These are phyloP conservation scores for Fonsecaea erecta DNA, from an alignment of 2,329 filamentous ascomycete genomes.

Conservation along the genomic window DNA sequence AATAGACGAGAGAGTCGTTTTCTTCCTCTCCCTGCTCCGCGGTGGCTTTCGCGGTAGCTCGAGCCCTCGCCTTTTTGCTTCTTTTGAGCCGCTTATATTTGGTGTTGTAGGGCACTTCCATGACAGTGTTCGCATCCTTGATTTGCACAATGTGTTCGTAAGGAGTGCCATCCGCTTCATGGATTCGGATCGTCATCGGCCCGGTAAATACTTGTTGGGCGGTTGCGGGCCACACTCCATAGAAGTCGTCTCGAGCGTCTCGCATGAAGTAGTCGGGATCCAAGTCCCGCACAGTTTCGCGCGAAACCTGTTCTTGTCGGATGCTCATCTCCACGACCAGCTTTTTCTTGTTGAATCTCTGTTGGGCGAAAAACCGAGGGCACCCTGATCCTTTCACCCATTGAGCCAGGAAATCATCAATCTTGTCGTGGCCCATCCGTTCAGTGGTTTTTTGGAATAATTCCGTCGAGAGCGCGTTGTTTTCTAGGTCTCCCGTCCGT, in stretches of 20 bases:
- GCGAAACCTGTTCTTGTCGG: constrained; percentile 70
- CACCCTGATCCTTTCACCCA: constrained; percentile 91
- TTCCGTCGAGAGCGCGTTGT: constrained; percentile 72
- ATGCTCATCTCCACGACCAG: constrained; percentile 92
- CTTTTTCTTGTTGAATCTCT: constrained; percentile 97
- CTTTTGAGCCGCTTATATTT: constrained; percentile 98
- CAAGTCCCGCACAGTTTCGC: constrained; percentile 62
- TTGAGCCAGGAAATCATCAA: constrained; percentile 90
- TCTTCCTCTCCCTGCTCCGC: constrained; percentile 69
- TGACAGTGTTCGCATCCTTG: constrained; percentile 79
- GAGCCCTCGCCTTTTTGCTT: constrained; percentile 80
- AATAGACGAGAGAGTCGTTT: constrained; percentile 85
- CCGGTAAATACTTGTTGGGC: constrained; percentile 85
- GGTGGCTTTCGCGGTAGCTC: constrained; percentile 61
- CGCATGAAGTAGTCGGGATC: constrained; percentile 78
- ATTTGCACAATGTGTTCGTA: constrained; percentile 99
- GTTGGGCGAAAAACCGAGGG: constrained; percentile 81
- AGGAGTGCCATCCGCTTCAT: constrained; percentile 96
- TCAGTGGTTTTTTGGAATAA: constrained; percentile 84
- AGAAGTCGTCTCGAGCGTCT: constrained; percentile 78
- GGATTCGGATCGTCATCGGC: constrained; percentile 96
- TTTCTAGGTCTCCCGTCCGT: constrained; percentile 75
- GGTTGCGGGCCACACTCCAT: constrained; percentile 69
- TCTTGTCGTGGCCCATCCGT: constrained; percentile 81
- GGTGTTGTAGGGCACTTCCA: constrained; percentile 97